phyloP scores from a whole-genome alignment of 2,329 filamentous ascomycete genomes.

The Fusarium transvaalense region DNA sequence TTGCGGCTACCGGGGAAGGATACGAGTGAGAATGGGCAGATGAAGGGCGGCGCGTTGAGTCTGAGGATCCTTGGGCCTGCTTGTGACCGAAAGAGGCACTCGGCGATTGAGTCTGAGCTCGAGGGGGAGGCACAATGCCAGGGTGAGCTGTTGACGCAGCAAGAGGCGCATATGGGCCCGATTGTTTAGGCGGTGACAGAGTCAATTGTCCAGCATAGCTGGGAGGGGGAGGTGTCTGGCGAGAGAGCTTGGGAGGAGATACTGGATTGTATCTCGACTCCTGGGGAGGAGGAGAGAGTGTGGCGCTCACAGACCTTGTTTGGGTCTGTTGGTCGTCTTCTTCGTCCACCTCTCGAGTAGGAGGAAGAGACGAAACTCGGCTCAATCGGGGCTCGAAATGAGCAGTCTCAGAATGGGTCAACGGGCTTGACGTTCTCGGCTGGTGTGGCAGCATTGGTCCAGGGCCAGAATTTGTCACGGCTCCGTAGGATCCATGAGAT shows the following conservation, averaged over 20 bases:
- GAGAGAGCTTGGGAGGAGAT: constrained; percentile 50
- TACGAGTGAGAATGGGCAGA: constrained; percentile 62
- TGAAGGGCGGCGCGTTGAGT: constrained; percentile 66
- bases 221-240: constrained; percentile 65
- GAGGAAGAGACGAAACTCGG: constrained; percentile 69
- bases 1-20: constrained; percentile 53
- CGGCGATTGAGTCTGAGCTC: constrained; percentile 74
- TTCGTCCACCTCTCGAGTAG: constrained; percentile 73
- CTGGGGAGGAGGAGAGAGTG: constrained; percentile 44
- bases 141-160: constrained; percentile 48
- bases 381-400: constrained; percentile 68
- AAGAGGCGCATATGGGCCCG: constrained; percentile 64
- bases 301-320: constrained; percentile 46
- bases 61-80: constrained; percentile 50
- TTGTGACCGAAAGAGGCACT: constrained; percentile 59
- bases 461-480: constrained; percentile 53
- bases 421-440: constrained; percentile 73
- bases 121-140: constrained; percentile 67
- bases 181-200: constrained; percentile 69
- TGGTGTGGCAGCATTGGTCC: constrained; percentile 68
- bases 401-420: constrained; percentile 73
- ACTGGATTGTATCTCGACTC: constrained; percentile 57
- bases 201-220: constrained; percentile 56
- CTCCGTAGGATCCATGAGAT: constrained; percentile 58
- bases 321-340: constrained; percentile 58